Percentiles rank a stretch among this genome's conserved stretches.
Conservation (phyloP, 2,329 filamentous ascomycete species). For the Trichoderma koningiopsis region DNA sequence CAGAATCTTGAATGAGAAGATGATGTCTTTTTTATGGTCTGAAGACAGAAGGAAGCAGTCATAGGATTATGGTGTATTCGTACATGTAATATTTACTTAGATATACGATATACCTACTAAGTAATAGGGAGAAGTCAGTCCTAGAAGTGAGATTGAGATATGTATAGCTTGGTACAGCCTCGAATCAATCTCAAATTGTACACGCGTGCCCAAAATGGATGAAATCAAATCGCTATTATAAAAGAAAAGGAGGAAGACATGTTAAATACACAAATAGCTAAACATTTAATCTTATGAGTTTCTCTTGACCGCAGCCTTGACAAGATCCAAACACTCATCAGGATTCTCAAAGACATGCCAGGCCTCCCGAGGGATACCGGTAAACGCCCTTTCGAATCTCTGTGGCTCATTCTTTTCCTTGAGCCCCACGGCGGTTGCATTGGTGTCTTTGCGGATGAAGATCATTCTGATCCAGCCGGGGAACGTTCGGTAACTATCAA, state of each 20-base stretch:
- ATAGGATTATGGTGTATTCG: neutral
- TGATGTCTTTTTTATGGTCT: neutral
- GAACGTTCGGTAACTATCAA: slow-evolving; percentile 58
- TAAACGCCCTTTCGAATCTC: slow-evolving; percentile 83
- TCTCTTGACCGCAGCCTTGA: slow-evolving; percentile 33
- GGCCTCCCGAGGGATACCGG: slow-evolving; percentile 65
- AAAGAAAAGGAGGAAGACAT: neutral
- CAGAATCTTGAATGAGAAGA: neutral
- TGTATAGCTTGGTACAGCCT: neutral
- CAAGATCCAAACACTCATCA: slow-evolving; percentile 56
- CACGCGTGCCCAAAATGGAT: neutral
- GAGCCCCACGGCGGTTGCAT: slow-evolving; percentile 70
- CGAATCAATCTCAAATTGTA: neutral
- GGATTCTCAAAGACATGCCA: slow-evolving; percentile 87
- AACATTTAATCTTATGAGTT: neutral
- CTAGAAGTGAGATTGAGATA: neutral
- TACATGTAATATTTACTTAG: neutral
- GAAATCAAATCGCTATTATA: neutral
- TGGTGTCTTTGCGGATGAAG: slow-evolving; percentile 80
- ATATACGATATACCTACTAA: neutral
- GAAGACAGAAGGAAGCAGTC: neutral
- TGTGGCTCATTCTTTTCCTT: slow-evolving; percentile 71
- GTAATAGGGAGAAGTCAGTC: neutral
- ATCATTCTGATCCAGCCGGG: slow-evolving; percentile 81
- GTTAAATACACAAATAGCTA: neutral